Evolutionary conservation across 2,329 filamentous ascomycete species (phyloP).

Genomic region (Polytolypa hystricis): DNA sequence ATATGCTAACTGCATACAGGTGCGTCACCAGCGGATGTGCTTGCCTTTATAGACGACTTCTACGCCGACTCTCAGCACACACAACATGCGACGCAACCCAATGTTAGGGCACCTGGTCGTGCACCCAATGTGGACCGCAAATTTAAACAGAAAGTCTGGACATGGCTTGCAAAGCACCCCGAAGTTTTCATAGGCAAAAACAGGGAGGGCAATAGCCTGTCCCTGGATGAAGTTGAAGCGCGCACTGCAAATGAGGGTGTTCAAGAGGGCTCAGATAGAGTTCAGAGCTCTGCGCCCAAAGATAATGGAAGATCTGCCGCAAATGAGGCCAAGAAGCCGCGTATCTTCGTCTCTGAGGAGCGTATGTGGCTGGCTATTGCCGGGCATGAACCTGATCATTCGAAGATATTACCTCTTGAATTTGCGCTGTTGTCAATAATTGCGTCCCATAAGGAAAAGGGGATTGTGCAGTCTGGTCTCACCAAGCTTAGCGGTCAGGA

Average conservation of each 20-base stretch:
- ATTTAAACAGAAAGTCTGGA: conserved; percentile 46
- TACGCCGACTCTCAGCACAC: conserved; percentile 20
- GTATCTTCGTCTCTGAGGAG: conserved; percentile 43
- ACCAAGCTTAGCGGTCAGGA: conserved; percentile 48
- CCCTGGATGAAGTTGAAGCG: conserved; percentile 30
- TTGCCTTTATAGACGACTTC: conserved; percentile 25
- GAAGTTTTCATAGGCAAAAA: conserved; percentile 43
- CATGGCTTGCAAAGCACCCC: conserved; percentile 44
- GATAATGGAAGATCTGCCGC: neutral
- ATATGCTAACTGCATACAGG: conserved; percentile 20
- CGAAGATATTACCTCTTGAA: conserved; percentile 42
- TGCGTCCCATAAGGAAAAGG: conserved; percentile 41
- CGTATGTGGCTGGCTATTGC: conserved; percentile 50
- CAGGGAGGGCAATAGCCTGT: conserved; percentile 29
- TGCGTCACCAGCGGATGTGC: conserved; percentile 25
- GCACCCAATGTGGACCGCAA: conserved; percentile 33
- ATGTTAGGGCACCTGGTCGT: conserved; percentile 2
- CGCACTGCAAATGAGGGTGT: conserved; percentile 5
- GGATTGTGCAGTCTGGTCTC: conserved; percentile 49
- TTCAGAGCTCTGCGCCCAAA: neutral
- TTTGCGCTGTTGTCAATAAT: conserved; percentile 50
- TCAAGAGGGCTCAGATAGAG: neutral
- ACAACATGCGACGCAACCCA: neutral
- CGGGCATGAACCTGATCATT: conserved; percentile 47
- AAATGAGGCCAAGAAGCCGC: conserved; percentile 14